Conservation (phyloP, 2,329 filamentous ascomycete genomes). For the Orbilia ellipsospora region DNA sequence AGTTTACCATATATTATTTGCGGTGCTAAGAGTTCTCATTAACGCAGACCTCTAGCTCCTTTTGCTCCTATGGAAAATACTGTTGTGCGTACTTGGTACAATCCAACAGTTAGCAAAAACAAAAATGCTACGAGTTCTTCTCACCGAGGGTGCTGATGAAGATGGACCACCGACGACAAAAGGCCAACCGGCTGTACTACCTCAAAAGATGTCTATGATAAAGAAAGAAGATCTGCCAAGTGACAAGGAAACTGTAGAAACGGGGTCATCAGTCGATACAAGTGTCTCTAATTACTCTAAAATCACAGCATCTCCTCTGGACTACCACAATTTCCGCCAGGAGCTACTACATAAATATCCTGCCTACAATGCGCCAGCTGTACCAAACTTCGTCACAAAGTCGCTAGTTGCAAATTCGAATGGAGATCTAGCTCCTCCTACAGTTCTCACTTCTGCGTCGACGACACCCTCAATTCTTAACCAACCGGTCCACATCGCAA, state of each 20-base stretch:
- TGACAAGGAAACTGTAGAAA: slow-evolving; percentile 77
- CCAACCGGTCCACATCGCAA: slow-evolving; percentile 98
- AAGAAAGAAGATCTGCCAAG: slow-evolving; percentile 61
- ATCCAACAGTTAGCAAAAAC: slow-evolving; percentile 48
- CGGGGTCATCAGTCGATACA: slow-evolving; percentile 66
- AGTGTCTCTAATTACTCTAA: slow-evolving; percentile 72
- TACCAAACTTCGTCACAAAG: slow-evolving; percentile 85
- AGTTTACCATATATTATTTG: neutral
- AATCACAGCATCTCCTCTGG: slow-evolving; percentile 91
- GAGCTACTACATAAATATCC: slow-evolving; percentile 98
- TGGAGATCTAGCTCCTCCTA: slow-evolving; percentile 65
- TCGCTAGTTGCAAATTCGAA: slow-evolving; percentile 84
- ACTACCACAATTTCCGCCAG: slow-evolving; percentile 95
- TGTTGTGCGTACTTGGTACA: slow-evolving; percentile 43
- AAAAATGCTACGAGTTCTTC: slow-evolving; percentile 63
- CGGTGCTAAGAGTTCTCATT: neutral
- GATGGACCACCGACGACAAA: slow-evolving; percentile 70
- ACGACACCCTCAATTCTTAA: slow-evolving; percentile 79
- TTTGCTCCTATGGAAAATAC: slow-evolving; percentile 70
- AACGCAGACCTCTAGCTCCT: slow-evolving; percentile 69
- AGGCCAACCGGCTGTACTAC: slow-evolving; percentile 63
- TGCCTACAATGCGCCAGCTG: slow-evolving; percentile 90
- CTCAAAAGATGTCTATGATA: slow-evolving; percentile 70
- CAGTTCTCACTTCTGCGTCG: slow-evolving; percentile 58
- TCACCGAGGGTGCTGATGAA: slow-evolving; percentile 88